These are phyloP conservation scores for Penicillium turbatum DNA, from an alignment of 495 filamentous ascomycete species.

Conservation along the genomic window DNA sequence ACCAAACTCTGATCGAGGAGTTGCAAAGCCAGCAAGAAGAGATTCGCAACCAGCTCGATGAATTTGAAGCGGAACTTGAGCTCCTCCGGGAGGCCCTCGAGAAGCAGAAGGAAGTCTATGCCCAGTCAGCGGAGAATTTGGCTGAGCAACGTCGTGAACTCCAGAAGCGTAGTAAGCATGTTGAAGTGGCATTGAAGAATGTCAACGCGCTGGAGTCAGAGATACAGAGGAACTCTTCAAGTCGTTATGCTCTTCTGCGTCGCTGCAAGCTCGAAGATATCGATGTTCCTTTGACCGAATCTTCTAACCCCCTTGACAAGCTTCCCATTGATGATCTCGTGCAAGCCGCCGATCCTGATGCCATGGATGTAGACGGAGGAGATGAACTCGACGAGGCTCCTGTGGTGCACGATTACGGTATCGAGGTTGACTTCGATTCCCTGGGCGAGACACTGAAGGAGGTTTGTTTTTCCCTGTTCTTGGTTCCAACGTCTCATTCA, in stretches of 20 bases:
- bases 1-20: conserved; percentile 59
- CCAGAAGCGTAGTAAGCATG: conserved; percentile 73
- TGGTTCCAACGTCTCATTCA: background rate
- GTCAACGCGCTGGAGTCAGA: conserved; percentile 75
- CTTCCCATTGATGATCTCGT: conserved; percentile 83
- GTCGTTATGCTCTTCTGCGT: conserved; percentile 76
- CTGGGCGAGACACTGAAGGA: conserved; percentile 82
- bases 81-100: conserved; percentile 67
- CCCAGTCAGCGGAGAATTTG: conserved; percentile 70
- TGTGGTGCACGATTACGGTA: conserved; percentile 80
- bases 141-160: conserved; percentile 75
- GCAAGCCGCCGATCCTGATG: conserved; percentile 63
- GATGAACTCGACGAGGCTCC: conserved; percentile 37
- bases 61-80: conserved; percentile 70
- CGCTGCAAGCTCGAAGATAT: conserved; percentile 93
- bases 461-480: conserved; percentile 40
- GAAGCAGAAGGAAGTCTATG: conserved; percentile 58
- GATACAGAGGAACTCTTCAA: conserved; percentile 75
- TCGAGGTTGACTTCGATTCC: conserved; percentile 82
- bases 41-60: conserved; percentile 68
- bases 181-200: conserved; percentile 72
- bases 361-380: conserved; percentile 84
- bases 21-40: conserved; percentile 69
- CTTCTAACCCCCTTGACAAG: conserved; percentile 70
- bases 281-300: conserved; percentile 70